Conservation (phyloP, 2,329 filamentous ascomycete species). For the Claviceps sp. region DNA sequence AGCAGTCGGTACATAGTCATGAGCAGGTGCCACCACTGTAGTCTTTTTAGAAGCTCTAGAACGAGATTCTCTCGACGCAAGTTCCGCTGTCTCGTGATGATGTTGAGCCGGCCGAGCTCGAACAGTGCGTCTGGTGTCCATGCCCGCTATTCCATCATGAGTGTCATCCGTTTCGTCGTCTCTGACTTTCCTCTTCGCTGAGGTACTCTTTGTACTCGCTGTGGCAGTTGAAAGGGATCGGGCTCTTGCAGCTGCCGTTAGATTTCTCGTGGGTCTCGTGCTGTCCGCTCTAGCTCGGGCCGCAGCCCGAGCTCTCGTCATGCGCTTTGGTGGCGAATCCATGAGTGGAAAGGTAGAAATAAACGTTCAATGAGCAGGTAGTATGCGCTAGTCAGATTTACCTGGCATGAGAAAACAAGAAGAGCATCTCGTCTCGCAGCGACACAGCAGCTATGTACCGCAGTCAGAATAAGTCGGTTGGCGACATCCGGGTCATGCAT, state of each 20-base stretch:
- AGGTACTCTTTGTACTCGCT: slow-evolving; percentile 20
- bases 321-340: slow-evolving; percentile 47
- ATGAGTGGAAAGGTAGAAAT: slow-evolving; percentile 14
- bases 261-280: slow-evolving; percentile 29
- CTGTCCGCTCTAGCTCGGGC: slow-evolving; percentile 26
- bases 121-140: slow-evolving; percentile 23
- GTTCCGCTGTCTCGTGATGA: slow-evolving; percentile 13
- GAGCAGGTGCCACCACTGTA: slow-evolving; percentile 11
- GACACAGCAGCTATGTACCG: slow-evolving; percentile 3
- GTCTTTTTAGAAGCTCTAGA: slow-evolving; percentile 16
- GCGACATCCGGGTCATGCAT: neutral
- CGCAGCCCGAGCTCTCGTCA: slow-evolving; percentile 38
- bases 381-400: slow-evolving; percentile 4
- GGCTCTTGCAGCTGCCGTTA: slow-evolving; percentile 35
- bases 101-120: slow-evolving; percentile 30
- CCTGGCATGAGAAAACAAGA: slow-evolving; percentile 3
- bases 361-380: neutral
- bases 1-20: slow-evolving; percentile 9
- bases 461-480: neutral
- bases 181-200: slow-evolving; percentile 36
- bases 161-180: slow-evolving; percentile 39
- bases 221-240: slow-evolving; percentile 24
- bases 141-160: slow-evolving; percentile 20
- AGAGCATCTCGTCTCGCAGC: slow-evolving; percentile 14
- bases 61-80: slow-evolving; percentile 8